phyloP scores from a whole-genome alignment of 2,329 filamentous ascomycete genomes.

The Fonsecaea erecta region DNA sequence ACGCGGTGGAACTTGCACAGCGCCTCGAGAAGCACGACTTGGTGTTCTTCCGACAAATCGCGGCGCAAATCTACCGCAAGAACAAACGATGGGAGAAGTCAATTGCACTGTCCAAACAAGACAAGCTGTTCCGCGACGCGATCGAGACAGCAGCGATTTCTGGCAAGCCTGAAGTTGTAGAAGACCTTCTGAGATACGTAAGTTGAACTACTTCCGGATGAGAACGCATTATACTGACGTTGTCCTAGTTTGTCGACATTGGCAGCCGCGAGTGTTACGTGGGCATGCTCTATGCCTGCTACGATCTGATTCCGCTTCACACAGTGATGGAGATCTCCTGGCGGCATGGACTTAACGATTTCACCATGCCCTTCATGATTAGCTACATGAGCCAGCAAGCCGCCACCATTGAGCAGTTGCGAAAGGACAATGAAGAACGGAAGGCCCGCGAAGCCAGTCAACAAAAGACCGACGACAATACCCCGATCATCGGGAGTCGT shows the following conservation, averaged over 20 bases:
- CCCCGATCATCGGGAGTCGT: conserved; percentile 86
- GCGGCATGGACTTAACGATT: conserved; percentile 92
- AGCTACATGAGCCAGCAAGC: conserved; percentile 94
- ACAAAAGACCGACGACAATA: conserved; percentile 89
- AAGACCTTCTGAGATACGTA: conserved; percentile 95
- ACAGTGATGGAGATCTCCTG: conserved; percentile 94
- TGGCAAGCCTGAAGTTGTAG: conserved; percentile 85
- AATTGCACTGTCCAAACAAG: conserved; percentile 95
- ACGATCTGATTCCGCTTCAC: conserved; percentile 92
- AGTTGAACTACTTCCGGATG: conserved; percentile 55
- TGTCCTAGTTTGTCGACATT: conserved; percentile 88
- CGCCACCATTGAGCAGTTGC: conserved; percentile 78
- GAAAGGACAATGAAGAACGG: conserved; percentile 94
- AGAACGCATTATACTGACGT: conserved; percentile 42
- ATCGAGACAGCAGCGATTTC: conserved; percentile 97
- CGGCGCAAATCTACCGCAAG: conserved; percentile 97
- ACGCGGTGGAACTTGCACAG: conserved; percentile 87
- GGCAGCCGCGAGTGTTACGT: conserved; percentile 99
- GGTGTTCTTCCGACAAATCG: conserved; percentile 99
- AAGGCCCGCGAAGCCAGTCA: conserved; percentile 73
- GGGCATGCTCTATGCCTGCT: conserved; percentile 99
- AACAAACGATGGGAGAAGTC: conserved; percentile 99
- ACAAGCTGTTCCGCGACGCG: conserved; percentile 99
- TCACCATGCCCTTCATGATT: conserved; percentile 99
- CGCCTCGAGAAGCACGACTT: conserved; percentile 96